Evolutionary conservation across 2,329 filamentous ascomycete genomes (phyloP).

Genomic region (Colletotrichum echinochloae): DNA sequence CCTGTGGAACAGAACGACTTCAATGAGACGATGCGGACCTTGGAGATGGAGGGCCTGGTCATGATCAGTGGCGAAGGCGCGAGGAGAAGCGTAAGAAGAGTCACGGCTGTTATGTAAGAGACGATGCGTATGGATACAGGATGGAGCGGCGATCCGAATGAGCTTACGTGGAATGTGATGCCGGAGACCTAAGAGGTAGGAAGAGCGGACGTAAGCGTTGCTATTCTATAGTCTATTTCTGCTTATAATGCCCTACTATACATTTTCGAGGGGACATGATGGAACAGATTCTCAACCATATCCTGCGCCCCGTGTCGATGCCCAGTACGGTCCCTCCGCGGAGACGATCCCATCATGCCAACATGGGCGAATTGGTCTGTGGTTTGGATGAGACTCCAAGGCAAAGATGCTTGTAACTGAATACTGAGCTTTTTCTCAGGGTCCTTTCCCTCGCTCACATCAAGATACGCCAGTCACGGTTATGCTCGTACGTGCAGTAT

Average conservation of each 20-base stretch:
- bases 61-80: conserved; percentile 87
- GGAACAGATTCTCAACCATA: background rate
- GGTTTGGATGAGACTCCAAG: background rate
- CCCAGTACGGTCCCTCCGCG: background rate
- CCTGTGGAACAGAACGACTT: conserved; percentile 85
- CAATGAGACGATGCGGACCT: conserved; percentile 78
- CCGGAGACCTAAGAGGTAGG: conserved; percentile 55
- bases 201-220: conserved; percentile 30
- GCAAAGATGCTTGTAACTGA: background rate
- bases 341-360: too few species aligned
- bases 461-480: background rate
- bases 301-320: too few species aligned
- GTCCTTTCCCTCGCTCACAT: background rate
- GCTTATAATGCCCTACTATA: conserved; percentile 1
- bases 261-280: background rate
- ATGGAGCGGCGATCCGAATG: conserved; percentile 16
- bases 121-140: background rate
- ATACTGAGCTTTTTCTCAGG: background rate
- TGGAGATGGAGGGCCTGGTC: conserved; percentile 88
- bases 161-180: conserved; percentile 34
- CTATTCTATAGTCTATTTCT: background rate
- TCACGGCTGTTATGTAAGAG: conserved; percentile 63
- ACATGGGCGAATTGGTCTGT: background rate
- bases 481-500: background rate
- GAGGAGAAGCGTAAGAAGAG: conserved; percentile 82